Percentiles rank a stretch among this genome's conserved stretches.
These are phyloP conservation scores for Quercus parvula DNA, from an alignment of 306 rosid genomes.

Conservation along the genomic window DNA sequence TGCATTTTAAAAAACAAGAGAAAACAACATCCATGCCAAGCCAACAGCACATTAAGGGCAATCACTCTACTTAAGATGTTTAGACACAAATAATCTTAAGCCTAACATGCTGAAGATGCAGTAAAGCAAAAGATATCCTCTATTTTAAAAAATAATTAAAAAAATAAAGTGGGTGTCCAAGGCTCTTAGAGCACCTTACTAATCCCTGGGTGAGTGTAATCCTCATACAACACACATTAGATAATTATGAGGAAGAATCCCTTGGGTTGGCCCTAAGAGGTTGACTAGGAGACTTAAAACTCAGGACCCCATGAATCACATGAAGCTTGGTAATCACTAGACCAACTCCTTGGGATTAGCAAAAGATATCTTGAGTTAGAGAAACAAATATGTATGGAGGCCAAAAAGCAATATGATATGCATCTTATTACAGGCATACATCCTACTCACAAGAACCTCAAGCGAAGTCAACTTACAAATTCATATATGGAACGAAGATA, in stretches of 20 bases:
- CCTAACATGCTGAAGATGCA: not conserved
- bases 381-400: not conserved
- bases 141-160: no score
- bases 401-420: not conserved
- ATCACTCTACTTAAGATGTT: not conserved
- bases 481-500: not conserved
- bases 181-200: no score
- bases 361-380: not conserved
- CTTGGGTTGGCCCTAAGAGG: no score
- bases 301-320: no score
- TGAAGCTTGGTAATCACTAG: no score
- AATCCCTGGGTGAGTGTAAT: no score
- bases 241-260: no score
- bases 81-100: not conserved
- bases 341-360: not conserved
- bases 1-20: not conserved
- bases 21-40: conserved; percentile 4
- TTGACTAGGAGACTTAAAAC: no score
- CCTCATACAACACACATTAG: no score
- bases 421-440: not conserved
- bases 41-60: conserved; percentile 3
- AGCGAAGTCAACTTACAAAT: not conserved
- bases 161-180: no score
- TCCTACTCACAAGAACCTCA: not conserved
- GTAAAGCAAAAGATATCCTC: not conserved